Conservation (phyloP, 441 rosid genomes). For the Dalechampia spathulata region DNA sequence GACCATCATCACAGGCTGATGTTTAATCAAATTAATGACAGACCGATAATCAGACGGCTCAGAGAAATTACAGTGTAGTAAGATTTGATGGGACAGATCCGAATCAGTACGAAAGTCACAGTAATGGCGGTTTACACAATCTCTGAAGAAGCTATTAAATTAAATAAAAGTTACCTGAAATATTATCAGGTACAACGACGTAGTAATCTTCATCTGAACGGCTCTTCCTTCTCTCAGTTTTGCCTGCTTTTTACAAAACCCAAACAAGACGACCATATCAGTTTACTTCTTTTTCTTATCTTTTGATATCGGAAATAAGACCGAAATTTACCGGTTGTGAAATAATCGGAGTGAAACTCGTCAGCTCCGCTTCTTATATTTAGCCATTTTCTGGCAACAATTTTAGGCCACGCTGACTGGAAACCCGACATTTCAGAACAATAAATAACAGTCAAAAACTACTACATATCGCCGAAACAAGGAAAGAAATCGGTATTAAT, state of each 20-base stretch:
- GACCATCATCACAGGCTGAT: not conserved
- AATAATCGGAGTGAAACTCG: slow-evolving; percentile 67
- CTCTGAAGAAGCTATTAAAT: too few relatives aligned
- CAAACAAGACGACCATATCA: not conserved
- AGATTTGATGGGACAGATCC: slow-evolving; percentile 9
- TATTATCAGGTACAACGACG: slow-evolving; percentile 40
- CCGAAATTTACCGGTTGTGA: slow-evolving; percentile 29
- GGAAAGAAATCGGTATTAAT: too few relatives aligned
- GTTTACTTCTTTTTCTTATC: too few relatives aligned
- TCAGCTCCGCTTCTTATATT: slow-evolving; percentile 54
- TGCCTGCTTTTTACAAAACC: slow-evolving; percentile 18
- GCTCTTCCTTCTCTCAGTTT: slow-evolving; percentile 49
- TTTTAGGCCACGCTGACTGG: slow-evolving; percentile 74
- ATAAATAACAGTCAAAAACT: too few relatives aligned
- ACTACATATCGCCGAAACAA: too few relatives aligned
- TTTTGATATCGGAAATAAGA: too few relatives aligned
- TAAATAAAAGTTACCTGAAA: slow-evolving; percentile 53
- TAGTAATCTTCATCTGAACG: slow-evolving; percentile 50
- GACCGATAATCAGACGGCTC: slow-evolving; percentile 31
- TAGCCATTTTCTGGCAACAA: slow-evolving; percentile 71
- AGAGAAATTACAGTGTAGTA: not conserved
- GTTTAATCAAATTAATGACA: slow-evolving; percentile 26
- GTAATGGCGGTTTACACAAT: too few relatives aligned
- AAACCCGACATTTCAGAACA: too few relatives aligned
- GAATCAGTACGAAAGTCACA: too few relatives aligned